These are phyloP conservation scores for Sedum album DNA, from an alignment of 164 flowering plant species.

Conservation along the genomic window DNA sequence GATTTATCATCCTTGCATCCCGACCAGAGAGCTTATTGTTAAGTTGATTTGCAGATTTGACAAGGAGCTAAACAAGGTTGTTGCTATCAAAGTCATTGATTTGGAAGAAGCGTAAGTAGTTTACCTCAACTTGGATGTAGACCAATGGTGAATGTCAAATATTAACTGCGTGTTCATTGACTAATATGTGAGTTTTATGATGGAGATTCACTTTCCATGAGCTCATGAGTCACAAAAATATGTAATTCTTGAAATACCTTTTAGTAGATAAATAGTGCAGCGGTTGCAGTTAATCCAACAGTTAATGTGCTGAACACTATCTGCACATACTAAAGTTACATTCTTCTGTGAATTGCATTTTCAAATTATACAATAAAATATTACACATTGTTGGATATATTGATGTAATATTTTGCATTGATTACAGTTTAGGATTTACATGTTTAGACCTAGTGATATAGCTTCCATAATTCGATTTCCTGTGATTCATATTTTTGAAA, in stretches of 20 bases:
- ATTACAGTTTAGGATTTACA: not conserved
- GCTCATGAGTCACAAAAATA: not conserved
- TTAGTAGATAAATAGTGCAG: not conserved
- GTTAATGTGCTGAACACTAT: not conserved
- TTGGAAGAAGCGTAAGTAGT: constrained; percentile 95
- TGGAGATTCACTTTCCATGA: not conserved
- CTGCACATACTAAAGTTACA: not conserved
- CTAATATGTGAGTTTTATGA: not conserved
- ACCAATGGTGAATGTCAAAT: not conserved
- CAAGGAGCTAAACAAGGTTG: constrained; percentile 80
- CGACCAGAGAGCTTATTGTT: not conserved
- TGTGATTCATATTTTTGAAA: not conserved
- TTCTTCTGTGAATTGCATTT: not conserved
- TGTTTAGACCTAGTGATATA: not conserved
- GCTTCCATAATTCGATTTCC: not conserved
- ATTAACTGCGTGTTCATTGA: not conserved
- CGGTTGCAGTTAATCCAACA: not conserved
- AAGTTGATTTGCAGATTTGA: constrained; percentile 62
- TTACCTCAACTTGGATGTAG: not conserved
- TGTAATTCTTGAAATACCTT: not conserved
- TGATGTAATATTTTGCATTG: too few species aligned
- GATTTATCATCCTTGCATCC: not conserved
- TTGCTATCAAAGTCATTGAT: constrained; percentile 96
- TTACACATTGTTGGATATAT: not conserved
- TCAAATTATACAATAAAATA: not conserved